phyloP scores from a whole-genome alignment of 768 basidiomycete genomes.

The Porpolomopsis calyptriformis region DNA sequence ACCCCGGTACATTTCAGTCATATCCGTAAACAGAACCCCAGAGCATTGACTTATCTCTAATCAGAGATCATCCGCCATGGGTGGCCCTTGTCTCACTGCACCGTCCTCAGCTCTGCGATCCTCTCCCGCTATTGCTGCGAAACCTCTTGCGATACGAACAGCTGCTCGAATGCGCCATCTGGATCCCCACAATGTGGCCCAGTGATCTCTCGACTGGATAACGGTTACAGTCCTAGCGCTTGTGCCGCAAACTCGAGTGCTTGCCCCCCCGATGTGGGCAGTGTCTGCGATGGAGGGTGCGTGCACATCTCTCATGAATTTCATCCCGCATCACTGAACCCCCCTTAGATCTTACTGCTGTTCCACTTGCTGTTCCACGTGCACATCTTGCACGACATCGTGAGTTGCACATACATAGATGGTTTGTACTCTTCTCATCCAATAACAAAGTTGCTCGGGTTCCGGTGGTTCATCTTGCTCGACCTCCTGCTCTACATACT shows the following conservation, averaged over 20 bases:
- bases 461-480: too few species aligned
- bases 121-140: constrained; percentile 13
- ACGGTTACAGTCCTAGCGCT: constrained; percentile 7
- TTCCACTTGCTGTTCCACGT: constrained; percentile 10
- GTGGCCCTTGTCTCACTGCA: constrained; percentile 14
- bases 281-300: constrained; percentile 12
- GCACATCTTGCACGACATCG: too few species aligned
- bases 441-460: too few species aligned
- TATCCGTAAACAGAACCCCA: neutral
- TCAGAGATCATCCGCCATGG: constrained; percentile 14
- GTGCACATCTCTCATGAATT: too few species aligned
- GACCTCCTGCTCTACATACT: too few species aligned
- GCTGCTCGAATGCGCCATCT: constrained; percentile 6
- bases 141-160: constrained; percentile 4
- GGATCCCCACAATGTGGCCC: constrained; percentile 8
- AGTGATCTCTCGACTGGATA: constrained; percentile 9
- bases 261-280: constrained; percentile 10
- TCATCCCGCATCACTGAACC: too few species aligned
- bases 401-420: too few species aligned
- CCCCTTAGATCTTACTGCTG: constrained; percentile 13
- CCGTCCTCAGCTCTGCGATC: constrained; percentile 9
- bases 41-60: neutral
- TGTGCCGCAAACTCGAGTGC: constrained; percentile 8
- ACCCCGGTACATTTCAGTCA: constrained; percentile 8
- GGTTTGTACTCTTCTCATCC: too few species aligned